phyloP scores from a whole-genome alignment of 305 asterid genomes.

The Coffea humblotiana region DNA sequence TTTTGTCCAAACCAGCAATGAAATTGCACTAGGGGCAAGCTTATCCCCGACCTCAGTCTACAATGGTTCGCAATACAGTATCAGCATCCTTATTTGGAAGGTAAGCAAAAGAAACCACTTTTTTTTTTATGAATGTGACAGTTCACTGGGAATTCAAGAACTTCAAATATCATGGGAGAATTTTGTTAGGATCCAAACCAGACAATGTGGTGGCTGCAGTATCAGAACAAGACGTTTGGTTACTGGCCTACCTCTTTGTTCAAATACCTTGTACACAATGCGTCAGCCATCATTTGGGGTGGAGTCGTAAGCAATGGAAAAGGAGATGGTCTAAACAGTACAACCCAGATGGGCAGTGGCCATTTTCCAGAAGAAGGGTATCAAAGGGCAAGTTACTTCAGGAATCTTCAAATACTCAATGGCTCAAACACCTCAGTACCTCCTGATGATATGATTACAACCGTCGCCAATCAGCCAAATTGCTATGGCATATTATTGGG shows the following conservation, averaged over 20 bases:
- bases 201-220: slow-evolving; percentile 70
- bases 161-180: no score
- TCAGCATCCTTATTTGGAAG: slow-evolving; percentile 33
- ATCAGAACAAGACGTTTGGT: slow-evolving; percentile 54
- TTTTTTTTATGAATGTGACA: no score
- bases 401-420: slow-evolving; percentile 56
- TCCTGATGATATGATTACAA: slow-evolving; percentile 36
- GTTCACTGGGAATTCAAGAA: no score
- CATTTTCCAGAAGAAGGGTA: slow-evolving; percentile 60
- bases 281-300: slow-evolving; percentile 54
- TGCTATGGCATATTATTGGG: slow-evolving; percentile 56
- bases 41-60: slow-evolving; percentile 22
- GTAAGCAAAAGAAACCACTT: slow-evolving; percentile 12
- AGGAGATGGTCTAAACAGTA: slow-evolving; percentile 48
- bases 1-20: slow-evolving; percentile 29
- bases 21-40: slow-evolving; percentile 29
- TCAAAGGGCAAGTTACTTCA: slow-evolving; percentile 55
- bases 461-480: slow-evolving; percentile 39
- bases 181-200: slow-evolving; percentile 36
- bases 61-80: slow-evolving; percentile 18
- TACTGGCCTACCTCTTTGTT: slow-evolving; percentile 66
- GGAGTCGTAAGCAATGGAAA: slow-evolving; percentile 49
- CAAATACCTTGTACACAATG: slow-evolving; percentile 43
- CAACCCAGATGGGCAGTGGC: slow-evolving; percentile 73
- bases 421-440: slow-evolving; percentile 44